Evolutionary conservation across 2,329 filamentous ascomycete species (phyloP).

Genomic region (Emmonsia crescens): DNA sequence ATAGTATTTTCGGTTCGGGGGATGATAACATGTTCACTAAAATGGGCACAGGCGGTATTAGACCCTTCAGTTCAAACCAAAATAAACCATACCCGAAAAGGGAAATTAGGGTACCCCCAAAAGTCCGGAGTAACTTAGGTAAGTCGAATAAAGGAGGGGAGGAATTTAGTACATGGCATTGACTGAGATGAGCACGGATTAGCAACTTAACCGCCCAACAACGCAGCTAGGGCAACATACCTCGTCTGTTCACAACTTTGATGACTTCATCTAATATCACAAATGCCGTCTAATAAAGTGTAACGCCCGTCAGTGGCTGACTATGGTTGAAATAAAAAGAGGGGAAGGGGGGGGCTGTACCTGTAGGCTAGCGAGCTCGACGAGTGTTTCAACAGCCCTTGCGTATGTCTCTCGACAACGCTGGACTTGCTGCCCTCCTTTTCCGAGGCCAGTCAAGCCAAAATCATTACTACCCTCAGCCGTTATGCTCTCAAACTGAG

Average conservation of each 20-base stretch:
- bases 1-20: constrained; percentile 99
- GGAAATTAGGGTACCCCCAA: background rate
- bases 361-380: constrained; percentile 88
- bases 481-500: constrained; percentile 83
- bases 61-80: constrained; percentile 12
- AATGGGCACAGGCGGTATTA: background rate
- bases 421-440: constrained; percentile 95
- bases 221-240: constrained; percentile 35
- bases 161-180: constrained; percentile 10
- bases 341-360: constrained; percentile 25
- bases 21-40: constrained; percentile 63
- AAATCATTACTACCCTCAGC: constrained; percentile 92
- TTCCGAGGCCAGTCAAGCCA: constrained; percentile 85
- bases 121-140: background rate
- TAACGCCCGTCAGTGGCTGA: constrained; percentile 6
- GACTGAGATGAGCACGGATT: constrained; percentile 4
- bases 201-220: background rate
- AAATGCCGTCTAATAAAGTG: constrained; percentile 62
- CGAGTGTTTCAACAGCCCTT: constrained; percentile 85
- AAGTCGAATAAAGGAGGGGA: background rate
- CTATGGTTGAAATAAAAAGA: background rate
- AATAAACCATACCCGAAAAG: background rate
- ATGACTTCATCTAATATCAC: constrained; percentile 98
- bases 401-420: constrained; percentile 92
- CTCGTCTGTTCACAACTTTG: constrained; percentile 95